Percentiles rank a stretch among this genome's conserved stretches.
phyloP scores from a whole-genome alignment of 805 yeast genomes.

The Nakazawaea molendinolei region DNA sequence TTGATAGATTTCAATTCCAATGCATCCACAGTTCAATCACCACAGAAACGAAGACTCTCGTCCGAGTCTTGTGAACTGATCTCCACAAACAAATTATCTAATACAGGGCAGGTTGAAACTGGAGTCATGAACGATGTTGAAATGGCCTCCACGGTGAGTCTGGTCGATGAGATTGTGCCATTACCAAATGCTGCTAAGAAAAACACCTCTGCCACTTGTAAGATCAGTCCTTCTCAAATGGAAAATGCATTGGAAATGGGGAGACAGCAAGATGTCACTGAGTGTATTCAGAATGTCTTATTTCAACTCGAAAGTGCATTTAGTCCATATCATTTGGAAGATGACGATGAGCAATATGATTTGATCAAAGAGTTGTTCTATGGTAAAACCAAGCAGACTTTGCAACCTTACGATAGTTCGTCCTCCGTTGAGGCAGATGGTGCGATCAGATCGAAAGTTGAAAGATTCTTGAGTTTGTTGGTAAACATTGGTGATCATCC shows the following conservation, averaged over 20 bases:
- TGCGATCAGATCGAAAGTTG: slow-evolving; percentile 45
- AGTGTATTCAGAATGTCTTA: slow-evolving; percentile 90
- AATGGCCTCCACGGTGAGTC: too few species aligned
- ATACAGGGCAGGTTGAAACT: slow-evolving; percentile 2
- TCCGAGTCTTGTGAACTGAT: slow-evolving; percentile 8
- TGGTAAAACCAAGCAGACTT: slow-evolving; percentile 77
- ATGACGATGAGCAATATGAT: slow-evolving; percentile 79
- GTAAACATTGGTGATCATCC: slow-evolving; percentile 89
- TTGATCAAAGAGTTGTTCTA: slow-evolving; percentile 73
- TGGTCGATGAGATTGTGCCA: too few species aligned
- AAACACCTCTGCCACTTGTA: slow-evolving; percentile 9
- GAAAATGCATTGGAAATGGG: slow-evolving; percentile 76
- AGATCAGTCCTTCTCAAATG: slow-evolving; percentile 54
- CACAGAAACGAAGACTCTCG: slow-evolving; percentile 11
- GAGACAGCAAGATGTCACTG: slow-evolving; percentile 95
- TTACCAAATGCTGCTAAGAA: too few species aligned
- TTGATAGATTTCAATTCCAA: background rate
- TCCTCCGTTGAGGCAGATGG: slow-evolving; percentile 15
- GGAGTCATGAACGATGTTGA: background rate
- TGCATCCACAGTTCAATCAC: too few species aligned
- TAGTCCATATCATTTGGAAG: slow-evolving; percentile 57
- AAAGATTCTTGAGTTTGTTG: slow-evolving; percentile 73
- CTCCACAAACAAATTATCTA: background rate
- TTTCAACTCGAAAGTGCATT: slow-evolving; percentile 87
- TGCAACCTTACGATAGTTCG: slow-evolving; percentile 39